Evolutionary conservation across 2,329 filamentous ascomycete species (phyloP).

Genomic region (Samsoniella hepiali): DNA sequence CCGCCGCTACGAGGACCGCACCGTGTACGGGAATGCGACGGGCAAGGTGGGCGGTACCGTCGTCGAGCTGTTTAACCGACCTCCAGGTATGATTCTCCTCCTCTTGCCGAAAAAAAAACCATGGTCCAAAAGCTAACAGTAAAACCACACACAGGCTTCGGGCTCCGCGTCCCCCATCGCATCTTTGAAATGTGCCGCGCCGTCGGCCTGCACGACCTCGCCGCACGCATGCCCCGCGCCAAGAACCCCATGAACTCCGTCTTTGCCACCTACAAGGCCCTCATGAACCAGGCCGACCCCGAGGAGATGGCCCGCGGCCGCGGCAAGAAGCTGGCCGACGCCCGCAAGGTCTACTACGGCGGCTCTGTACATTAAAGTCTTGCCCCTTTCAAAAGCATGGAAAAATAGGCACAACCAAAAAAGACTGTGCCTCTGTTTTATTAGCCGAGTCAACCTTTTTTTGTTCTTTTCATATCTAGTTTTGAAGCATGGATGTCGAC

Average conservation of each 20-base stretch:
- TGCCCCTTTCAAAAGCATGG: no score
- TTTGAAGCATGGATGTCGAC: no score
- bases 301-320: constrained; percentile 85
- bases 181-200: constrained; percentile 94
- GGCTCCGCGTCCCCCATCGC: constrained; percentile 82
- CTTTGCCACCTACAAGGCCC: constrained; percentile 82
- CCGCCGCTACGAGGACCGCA: constrained; percentile 83
- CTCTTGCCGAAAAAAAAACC: background rate
- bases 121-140: background rate
- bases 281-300: constrained; percentile 79
- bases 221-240: constrained; percentile 77
- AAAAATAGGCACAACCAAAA: background rate
- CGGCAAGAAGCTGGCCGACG: constrained; percentile 94
- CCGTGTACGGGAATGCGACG: constrained; percentile 81
- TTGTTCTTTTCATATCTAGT: no score
- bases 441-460: background rate
- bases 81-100: constrained; percentile 66
- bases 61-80: constrained; percentile 75
- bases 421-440: background rate
- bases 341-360: constrained; percentile 94
- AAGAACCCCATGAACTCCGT: constrained; percentile 98
- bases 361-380: constrained; percentile 61
- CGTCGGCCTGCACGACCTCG: constrained; percentile 81
- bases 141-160: constrained; percentile 65
- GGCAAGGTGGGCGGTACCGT: constrained; percentile 86